These are phyloP conservation scores for Populus hybrid DNA, from an alignment of 441 rosid species.

Conservation along the genomic window DNA sequence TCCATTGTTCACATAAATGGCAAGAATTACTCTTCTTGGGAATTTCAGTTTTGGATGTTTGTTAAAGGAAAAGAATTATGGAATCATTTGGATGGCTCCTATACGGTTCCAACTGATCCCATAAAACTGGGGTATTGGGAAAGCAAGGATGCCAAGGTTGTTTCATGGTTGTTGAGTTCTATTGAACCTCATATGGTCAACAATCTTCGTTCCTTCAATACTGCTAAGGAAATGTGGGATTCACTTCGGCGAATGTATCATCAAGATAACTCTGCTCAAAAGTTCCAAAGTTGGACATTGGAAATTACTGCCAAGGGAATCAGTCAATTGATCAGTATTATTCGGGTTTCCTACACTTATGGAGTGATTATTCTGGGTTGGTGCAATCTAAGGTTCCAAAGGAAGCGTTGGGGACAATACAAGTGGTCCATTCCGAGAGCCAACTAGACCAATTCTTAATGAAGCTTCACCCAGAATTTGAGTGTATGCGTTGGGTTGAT, in stretches of 20 bases:
- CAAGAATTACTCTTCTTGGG: background rate
- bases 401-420: too few relatives aligned
- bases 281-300: background rate
- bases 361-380: background rate
- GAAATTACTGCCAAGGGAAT: background rate
- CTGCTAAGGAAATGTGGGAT: background rate
- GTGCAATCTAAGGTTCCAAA: too few relatives aligned
- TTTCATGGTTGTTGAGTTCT: constrained; percentile 1
- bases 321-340: background rate
- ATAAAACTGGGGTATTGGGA: too few relatives aligned
- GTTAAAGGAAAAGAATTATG: too few relatives aligned
- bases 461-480: background rate
- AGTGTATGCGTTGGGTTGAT: background rate
- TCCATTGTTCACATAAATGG: too few relatives aligned
- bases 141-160: too few relatives aligned
- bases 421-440: too few relatives aligned
- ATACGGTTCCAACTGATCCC: too few relatives aligned
- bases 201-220: background rate
- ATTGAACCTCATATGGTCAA: constrained; percentile 6
- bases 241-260: background rate
- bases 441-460: too few relatives aligned
- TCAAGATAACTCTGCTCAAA: background rate
- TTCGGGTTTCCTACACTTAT: background rate
- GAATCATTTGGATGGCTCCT: too few relatives aligned
- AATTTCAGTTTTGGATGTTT: background rate